These are phyloP conservation scores for Trypanosoma platydactyli DNA, from an alignment of 208 protist genomes.

Conservation along the genomic window DNA sequence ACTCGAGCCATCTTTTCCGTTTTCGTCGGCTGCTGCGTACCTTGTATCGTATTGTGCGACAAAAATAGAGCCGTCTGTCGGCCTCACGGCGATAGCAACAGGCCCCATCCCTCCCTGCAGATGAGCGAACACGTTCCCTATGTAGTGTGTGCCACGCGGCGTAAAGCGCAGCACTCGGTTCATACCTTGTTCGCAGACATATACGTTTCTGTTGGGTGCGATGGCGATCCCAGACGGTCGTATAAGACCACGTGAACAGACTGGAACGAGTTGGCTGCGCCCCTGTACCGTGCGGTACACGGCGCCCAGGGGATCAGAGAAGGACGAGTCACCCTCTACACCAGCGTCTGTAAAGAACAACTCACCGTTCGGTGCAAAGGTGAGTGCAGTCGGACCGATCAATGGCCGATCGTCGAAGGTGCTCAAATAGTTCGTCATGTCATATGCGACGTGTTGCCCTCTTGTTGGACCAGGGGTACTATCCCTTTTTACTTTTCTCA, in stretches of 20 bases:
- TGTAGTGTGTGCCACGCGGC: slow-evolving; percentile 48
- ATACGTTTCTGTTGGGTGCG: slow-evolving; percentile 47
- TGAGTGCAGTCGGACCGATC: slow-evolving; percentile 44
- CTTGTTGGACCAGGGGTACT: background rate
- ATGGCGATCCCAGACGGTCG: slow-evolving; percentile 56
- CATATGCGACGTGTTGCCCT: slow-evolving; percentile 2
- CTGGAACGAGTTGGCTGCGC: slow-evolving; percentile 46
- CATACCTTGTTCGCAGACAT: slow-evolving; percentile 55
- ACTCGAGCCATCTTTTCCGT: background rate
- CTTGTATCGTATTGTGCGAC: slow-evolving; percentile 63
- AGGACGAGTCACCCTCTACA: slow-evolving; percentile 53
- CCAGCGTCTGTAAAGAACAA: slow-evolving; percentile 78
- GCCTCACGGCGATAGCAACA: slow-evolving; percentile 44
- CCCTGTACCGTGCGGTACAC: slow-evolving; percentile 64
- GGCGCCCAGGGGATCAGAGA: slow-evolving; percentile 50
- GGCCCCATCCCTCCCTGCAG: slow-evolving; percentile 71
- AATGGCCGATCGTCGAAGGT: slow-evolving; percentile 48
- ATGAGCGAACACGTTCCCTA: slow-evolving; percentile 56
- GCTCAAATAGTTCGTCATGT: slow-evolving; percentile 29
- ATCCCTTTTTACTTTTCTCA: background rate
- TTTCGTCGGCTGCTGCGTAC: slow-evolving; percentile 1
- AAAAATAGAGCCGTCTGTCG: slow-evolving; percentile 46
- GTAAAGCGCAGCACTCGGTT: slow-evolving; percentile 75
- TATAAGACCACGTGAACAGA: slow-evolving; percentile 51
- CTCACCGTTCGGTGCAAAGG: slow-evolving; percentile 46